Evolutionary conservation across 768 basidiomycete genomes (phyloP).

Genomic region (Lentinula sp.): DNA sequence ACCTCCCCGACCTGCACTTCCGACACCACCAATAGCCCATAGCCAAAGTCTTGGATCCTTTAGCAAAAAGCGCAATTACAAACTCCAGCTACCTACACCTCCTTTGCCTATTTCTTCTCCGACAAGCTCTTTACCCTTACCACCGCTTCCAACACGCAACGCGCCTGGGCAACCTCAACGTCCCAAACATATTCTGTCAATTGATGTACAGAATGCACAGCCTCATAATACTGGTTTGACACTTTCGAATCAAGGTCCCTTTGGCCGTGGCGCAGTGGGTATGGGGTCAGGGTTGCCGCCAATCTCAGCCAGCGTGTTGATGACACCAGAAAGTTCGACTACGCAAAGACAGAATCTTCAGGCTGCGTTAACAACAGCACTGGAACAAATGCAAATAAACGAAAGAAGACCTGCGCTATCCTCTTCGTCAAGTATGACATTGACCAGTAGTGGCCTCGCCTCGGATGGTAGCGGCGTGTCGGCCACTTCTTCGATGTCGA

Average conservation of each 20-base stretch:
- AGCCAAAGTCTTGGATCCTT: neutral
- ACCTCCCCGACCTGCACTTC: neutral
- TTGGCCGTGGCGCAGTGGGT: neutral
- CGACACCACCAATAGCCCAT: neutral
- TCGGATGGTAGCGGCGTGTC: neutral
- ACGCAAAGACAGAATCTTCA: slow-evolving; percentile 71
- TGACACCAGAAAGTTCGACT: slow-evolving; percentile 39
- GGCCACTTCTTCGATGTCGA: neutral
- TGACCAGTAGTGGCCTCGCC: neutral
- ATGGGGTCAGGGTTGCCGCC: neutral
- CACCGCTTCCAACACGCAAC: neutral
- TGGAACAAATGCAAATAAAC: slow-evolving; percentile 64
- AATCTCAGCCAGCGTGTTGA: slow-evolving; percentile 34
- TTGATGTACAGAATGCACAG: neutral
- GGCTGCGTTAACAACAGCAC: slow-evolving; percentile 76
- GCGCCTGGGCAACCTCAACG: neutral
- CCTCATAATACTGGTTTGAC: neutral
- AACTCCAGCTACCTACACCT: neutral
- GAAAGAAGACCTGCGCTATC: neutral
- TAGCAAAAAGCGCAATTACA: slow-evolving; percentile 1
- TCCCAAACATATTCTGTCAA: neutral
- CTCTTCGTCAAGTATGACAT: neutral
- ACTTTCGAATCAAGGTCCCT: neutral
- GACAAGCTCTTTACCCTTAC: neutral
- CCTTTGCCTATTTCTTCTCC: neutral